Base-by-base conservation (phyloP, 106 monocot genomes). In the Apostasia ramifera region DNA sequence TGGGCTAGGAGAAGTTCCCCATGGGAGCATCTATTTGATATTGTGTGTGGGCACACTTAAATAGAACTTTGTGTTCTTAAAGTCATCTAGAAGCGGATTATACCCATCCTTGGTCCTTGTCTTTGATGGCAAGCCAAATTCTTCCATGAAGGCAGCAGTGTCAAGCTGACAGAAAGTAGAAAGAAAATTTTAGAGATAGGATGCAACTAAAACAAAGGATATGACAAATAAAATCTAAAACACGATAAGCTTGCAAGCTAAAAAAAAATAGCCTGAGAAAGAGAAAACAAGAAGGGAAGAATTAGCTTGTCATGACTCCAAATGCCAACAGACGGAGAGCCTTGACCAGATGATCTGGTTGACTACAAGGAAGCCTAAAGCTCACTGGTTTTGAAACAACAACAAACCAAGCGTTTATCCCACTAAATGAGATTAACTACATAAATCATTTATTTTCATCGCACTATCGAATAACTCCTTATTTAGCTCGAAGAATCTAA, bases 71-170 rank as follows among this genome's bases (percentile, higher is more conserved):
- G 97, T 97, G 47, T 97, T 97, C 77, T 81, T 89, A 79, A 97
- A 97, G 63, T 97, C 97, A 71, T 97, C 89, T 13, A 97, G 86
- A 66, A 97, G 87, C 42, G 97, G 97, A 57, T 97, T 97, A 47
- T 92, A 90, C 8, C 89, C 97, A 79, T 92, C 89, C 58, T 75
- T 97, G 9, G 92, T 97, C 79, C 81, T 89, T 2, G 92, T 97
- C 83, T 92, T 97, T 70, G 79, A 75, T 67, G 97, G 97, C 77
- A 97, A 72, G 50, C 97, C 97, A 78, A 97, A 92, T 78, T 97
- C 89, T 49, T 92, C 97, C 92, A 97, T 85, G 76, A 92, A 97
- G 1, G 87, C 77, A 67, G 83, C 84, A 6, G 89, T 84, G 26
- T 92, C 97, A 41, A 97, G 82, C 97, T 97, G 69, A 56, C 79